Evolutionary conservation across 352 stramenopile species (phyloP).

Genomic region (Globisporangium mamillatum): DNA sequence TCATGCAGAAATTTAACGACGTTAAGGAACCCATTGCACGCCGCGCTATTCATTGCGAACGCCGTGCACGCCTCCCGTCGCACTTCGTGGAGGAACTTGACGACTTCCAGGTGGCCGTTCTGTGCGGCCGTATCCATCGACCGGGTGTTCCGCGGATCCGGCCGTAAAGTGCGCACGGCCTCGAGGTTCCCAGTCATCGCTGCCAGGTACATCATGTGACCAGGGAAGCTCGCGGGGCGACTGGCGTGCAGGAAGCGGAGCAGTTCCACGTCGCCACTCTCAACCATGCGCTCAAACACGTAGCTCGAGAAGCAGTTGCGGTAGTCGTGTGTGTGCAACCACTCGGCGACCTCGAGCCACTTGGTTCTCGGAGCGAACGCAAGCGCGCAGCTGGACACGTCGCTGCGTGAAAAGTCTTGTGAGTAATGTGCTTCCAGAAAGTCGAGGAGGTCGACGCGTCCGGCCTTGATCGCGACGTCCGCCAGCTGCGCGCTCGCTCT

Average conservation of each 20-base stretch:
- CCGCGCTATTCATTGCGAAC: constrained; percentile 20
- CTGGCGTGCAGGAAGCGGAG: constrained; percentile 6
- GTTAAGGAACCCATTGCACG: constrained; percentile 19
- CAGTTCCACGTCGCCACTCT: constrained; percentile 10
- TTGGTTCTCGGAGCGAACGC: constrained; percentile 2
- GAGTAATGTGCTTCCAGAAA: constrained; percentile 1
- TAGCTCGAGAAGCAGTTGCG: constrained; percentile 9
- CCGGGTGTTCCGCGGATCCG: background rate
- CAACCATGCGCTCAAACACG: constrained; percentile 13
- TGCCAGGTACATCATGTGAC: constrained; percentile 7
- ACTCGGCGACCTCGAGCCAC: constrained; percentile 8
- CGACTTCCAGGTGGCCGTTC: constrained; percentile 9
- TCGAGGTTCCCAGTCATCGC: constrained; percentile 3
- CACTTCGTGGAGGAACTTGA: constrained; percentile 11
- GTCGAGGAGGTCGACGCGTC: constrained; percentile 5
- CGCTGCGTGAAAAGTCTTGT: background rate
- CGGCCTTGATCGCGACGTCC: constrained; percentile 8
- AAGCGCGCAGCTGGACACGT: constrained; percentile 7
- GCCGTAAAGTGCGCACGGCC: background rate
- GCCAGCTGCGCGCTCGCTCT: background rate
- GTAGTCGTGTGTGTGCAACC: constrained; percentile 9
- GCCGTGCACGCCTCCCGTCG: constrained; percentile 2
- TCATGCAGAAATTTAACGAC: constrained; percentile 8
- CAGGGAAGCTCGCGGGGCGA: background rate
- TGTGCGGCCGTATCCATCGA: constrained; percentile 8